Conservation (phyloP, 1,284 basidiomycete species). For the Ustilago vetiveriae region DNA sequence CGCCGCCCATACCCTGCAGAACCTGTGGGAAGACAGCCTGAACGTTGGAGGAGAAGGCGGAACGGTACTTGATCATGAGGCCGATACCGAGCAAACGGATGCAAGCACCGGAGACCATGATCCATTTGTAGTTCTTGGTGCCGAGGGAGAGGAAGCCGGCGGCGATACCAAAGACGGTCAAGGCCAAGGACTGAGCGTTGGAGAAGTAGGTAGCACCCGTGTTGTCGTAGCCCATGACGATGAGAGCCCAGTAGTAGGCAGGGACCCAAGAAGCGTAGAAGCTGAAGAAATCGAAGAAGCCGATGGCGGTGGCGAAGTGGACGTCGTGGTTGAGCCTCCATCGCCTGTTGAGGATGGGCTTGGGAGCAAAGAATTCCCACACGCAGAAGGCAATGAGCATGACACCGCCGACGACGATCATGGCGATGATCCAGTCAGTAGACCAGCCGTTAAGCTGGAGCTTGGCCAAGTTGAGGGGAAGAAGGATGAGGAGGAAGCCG, state of each 20-base stretch:
- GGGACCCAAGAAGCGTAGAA: slow-evolving; percentile 60
- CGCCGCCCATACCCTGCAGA: slow-evolving; percentile 64
- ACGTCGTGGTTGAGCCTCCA: slow-evolving; percentile 65
- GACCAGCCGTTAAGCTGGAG: slow-evolving; percentile 49
- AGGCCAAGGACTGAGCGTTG: slow-evolving; percentile 55
- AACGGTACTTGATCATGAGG: slow-evolving; percentile 64
- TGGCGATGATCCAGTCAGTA: slow-evolving; percentile 61
- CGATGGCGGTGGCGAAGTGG: slow-evolving; percentile 57
- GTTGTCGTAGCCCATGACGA: slow-evolving; percentile 44
- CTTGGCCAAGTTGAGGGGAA: slow-evolving; percentile 55
- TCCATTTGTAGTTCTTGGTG: slow-evolving; percentile 64
- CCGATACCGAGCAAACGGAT: slow-evolving; percentile 63
- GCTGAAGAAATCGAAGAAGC: slow-evolving; percentile 64
- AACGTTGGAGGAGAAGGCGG: slow-evolving; percentile 45
- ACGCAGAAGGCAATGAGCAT: slow-evolving; percentile 49
- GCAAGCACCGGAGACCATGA: slow-evolving; percentile 49
- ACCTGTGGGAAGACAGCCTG: slow-evolving; percentile 64
- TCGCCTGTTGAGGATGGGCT: slow-evolving; percentile 57
- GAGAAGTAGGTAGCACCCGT: slow-evolving; percentile 57
- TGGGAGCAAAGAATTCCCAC: slow-evolving; percentile 57
- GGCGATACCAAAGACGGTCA: slow-evolving; percentile 63
- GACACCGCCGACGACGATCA: slow-evolving; percentile 59
- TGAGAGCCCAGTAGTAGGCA: slow-evolving; percentile 48
- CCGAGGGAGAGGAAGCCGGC: slow-evolving; percentile 57
- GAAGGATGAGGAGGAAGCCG: slow-evolving; percentile 61